Evolutionary conservation across 1,284 basidiomycete species (phyloP).

Genomic region (Rhodotorula sp.): DNA sequence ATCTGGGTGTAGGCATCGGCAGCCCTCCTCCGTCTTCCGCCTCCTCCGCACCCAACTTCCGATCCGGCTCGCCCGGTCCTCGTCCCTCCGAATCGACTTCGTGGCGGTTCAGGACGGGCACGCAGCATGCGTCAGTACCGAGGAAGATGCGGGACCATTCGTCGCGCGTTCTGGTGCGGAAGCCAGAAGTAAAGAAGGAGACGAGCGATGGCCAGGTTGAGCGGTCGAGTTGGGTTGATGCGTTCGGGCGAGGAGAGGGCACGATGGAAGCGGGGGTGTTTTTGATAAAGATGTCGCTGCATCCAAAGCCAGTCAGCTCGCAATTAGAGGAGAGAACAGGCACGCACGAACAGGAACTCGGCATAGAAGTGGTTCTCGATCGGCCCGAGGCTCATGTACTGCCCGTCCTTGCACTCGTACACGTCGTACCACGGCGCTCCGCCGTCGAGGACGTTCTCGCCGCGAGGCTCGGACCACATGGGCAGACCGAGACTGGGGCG

Average conservation of each 20-base stretch:
- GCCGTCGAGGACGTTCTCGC: constrained; percentile 67
- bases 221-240: constrained; percentile 49
- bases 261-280: constrained; percentile 37
- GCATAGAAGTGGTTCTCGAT: constrained; percentile 69
- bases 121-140: constrained; percentile 72
- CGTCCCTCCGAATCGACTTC: constrained; percentile 43
- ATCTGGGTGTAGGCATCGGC: constrained; percentile 45
- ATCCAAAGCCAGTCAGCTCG: not conserved
- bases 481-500: constrained; percentile 50
- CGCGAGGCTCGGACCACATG: constrained; percentile 55
- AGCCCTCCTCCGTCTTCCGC: constrained; percentile 42
- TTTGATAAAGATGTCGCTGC: not conserved
- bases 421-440: constrained; percentile 73
- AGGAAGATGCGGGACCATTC: constrained; percentile 68
- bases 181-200: constrained; percentile 63
- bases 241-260: constrained; percentile 35
- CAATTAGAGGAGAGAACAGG: constrained; percentile 33
- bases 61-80: constrained; percentile 31
- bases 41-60: constrained; percentile 14
- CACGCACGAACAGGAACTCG: constrained; percentile 57
- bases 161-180: constrained; percentile 61
- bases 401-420: constrained; percentile 69
- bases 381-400: constrained; percentile 74
- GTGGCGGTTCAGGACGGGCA: constrained; percentile 61
- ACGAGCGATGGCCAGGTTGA: constrained; percentile 63